These are phyloP conservation scores for Beauveria bassiana DNA, from an alignment of 2,329 filamentous ascomycete species.

Conservation along the genomic window DNA sequence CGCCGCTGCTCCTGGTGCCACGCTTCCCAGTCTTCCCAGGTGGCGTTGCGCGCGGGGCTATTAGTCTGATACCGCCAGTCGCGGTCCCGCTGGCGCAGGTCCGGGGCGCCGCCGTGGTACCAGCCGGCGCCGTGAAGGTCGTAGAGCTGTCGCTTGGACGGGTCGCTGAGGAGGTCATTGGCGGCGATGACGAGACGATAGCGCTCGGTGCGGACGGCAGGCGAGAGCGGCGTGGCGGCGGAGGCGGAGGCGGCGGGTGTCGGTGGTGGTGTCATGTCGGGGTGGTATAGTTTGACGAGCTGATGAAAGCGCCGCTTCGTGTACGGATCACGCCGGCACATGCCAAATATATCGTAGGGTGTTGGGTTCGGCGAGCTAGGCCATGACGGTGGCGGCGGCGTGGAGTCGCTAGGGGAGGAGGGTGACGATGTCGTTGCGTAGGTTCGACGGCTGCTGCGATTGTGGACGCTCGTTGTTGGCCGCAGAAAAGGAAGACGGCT, in stretches of 20 bases:
- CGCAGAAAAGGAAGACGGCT: background rate
- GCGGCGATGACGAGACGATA: conserved; percentile 85
- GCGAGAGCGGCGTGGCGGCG: conserved; percentile 31
- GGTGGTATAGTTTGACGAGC: conserved; percentile 93
- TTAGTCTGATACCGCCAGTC: conserved; percentile 42
- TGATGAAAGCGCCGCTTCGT: conserved; percentile 80
- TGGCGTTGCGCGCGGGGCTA: conserved; percentile 63
- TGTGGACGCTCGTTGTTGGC: background rate
- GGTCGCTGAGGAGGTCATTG: conserved; percentile 80
- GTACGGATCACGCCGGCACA: conserved; percentile 56
- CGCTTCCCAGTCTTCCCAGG: conserved; percentile 95
- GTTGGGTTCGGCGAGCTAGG: conserved; percentile 51
- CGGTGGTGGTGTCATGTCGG: conserved; percentile 50
- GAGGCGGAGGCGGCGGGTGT: conserved; percentile 16
- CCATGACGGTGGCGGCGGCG: conserved; percentile 31
- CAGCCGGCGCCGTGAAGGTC: conserved; percentile 78
- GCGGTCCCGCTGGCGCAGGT: conserved; percentile 31
- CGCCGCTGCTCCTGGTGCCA: conserved; percentile 54
- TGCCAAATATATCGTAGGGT: conserved; percentile 81
- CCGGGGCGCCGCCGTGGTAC: conserved; percentile 50
- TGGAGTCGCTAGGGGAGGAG: conserved; percentile 4
- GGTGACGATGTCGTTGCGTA: conserved; percentile 2
- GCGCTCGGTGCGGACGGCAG: conserved; percentile 66
- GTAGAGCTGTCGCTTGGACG: conserved; percentile 69
- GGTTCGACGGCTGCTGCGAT: background rate